Percentiles rank a stretch among this genome's conserved stretches.
phyloP scores from a whole-genome alignment of 208 protist species.

The Trypanosoma platydactyli region DNA sequence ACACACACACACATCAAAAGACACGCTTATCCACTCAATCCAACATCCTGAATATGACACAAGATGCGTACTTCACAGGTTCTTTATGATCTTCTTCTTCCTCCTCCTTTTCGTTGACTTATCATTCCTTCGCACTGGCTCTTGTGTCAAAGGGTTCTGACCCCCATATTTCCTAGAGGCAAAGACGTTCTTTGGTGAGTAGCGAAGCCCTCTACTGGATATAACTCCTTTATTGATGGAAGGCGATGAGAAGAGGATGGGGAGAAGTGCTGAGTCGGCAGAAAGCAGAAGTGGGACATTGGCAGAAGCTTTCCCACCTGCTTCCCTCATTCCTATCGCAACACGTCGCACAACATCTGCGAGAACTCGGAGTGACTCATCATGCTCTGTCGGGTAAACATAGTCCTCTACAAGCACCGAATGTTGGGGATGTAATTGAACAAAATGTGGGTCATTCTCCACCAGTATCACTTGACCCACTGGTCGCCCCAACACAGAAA shows the following conservation, averaged over 20 bases:
- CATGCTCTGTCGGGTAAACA: conserved; percentile 35
- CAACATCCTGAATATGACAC: no score
- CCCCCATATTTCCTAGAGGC: conserved; percentile 25
- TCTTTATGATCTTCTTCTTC: not conserved
- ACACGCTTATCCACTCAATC: no score
- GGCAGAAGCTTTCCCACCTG: not conserved
- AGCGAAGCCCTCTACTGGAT: conserved; percentile 15
- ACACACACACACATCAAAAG: no score
- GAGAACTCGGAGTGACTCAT: conserved; percentile 55
- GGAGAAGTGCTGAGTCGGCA: conserved; percentile 12
- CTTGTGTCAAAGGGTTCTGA: conserved; percentile 9
- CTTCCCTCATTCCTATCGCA: conserved; percentile 20
- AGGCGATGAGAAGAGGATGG: not conserved
- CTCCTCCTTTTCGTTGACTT: not conserved
- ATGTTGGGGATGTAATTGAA: conserved; percentile 47
- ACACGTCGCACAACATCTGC: conserved; percentile 49
- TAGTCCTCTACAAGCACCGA: conserved; percentile 82
- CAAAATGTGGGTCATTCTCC: conserved; percentile 82
- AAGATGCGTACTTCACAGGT: not conserved
- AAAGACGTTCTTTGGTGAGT: conserved; percentile 24
- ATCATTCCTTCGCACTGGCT: not conserved
- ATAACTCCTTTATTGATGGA: not conserved
- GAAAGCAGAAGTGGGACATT: conserved; percentile 18
- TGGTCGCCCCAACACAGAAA: conserved; percentile 50
- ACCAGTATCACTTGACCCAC: conserved; percentile 59